Percentiles rank a stretch among this genome's conserved stretches.
phyloP scores from a whole-genome alignment of 2,329 filamentous ascomycete genomes.

The Colletotrichum neosansevieriae region DNA sequence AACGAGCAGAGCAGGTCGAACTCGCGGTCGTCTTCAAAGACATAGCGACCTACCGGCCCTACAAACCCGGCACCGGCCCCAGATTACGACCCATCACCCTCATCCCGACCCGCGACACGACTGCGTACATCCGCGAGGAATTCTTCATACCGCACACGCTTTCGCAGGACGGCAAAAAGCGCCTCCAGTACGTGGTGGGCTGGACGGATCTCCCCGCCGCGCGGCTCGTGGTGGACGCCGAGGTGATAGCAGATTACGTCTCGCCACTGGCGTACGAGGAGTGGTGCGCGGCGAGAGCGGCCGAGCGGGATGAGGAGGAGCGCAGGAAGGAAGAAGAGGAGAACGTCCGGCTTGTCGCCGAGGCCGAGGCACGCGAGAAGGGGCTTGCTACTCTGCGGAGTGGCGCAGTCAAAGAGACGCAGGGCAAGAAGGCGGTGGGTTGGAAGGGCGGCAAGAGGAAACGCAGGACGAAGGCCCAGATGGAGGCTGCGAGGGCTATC shows the following conservation, averaged over 20 bases:
- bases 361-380: conserved; percentile 20
- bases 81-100: conserved; percentile 61
- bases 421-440: background rate
- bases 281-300: conserved; percentile 63
- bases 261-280: conserved; percentile 67
- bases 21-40: conserved; percentile 38
- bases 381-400: conserved; percentile 13
- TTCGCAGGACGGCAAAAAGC: conserved; percentile 53
- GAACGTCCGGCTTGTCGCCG: conserved; percentile 28
- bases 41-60: conserved; percentile 34
- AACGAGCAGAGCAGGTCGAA: background rate
- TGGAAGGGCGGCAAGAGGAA: background rate
- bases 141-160: conserved; percentile 57
- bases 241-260: conserved; percentile 68
- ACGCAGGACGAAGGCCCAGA: background rate
- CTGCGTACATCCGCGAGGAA: conserved; percentile 69
- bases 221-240: conserved; percentile 58
- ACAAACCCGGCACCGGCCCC: conserved; percentile 62
- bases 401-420: background rate
- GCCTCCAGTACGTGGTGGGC: conserved; percentile 66
- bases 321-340: conserved; percentile 45
- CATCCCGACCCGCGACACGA: conserved; percentile 61
- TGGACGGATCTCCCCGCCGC: conserved; percentile 66
- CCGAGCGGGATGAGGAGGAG: conserved; percentile 57
- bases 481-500: conserved; percentile 17